phyloP scores from a whole-genome alignment of 305 asterid species.

The Solanum aculeatissimum region DNA sequence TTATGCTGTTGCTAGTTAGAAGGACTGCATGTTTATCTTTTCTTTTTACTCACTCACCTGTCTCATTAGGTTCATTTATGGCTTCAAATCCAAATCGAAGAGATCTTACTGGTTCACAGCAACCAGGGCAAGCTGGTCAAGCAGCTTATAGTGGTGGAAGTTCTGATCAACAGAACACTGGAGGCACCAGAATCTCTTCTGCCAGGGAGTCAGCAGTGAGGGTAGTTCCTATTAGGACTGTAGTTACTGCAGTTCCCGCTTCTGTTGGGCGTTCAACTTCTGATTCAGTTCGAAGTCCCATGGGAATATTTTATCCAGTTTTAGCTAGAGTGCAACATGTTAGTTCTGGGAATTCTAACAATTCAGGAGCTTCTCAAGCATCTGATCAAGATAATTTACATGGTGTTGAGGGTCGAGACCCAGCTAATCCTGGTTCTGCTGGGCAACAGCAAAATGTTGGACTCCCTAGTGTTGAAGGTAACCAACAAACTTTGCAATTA shows the following conservation, averaged over 20 bases:
- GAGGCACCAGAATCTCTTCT: constrained; percentile 22
- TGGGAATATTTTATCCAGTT: constrained; percentile 72
- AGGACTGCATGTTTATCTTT: neutral
- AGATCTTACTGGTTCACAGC: constrained; percentile 40
- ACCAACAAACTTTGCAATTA: neutral
- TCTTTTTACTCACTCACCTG: constrained; percentile 1
- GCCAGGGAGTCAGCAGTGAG: constrained; percentile 40
- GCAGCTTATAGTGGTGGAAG: constrained; percentile 23
- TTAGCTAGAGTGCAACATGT: constrained; percentile 61
- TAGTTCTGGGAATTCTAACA: constrained; percentile 24
- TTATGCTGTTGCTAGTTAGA: neutral
- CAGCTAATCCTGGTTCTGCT: constrained; percentile 23
- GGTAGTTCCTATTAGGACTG: constrained; percentile 57
- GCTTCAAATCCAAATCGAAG: constrained; percentile 36
- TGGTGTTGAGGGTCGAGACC: constrained; percentile 19
- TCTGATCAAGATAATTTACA: constrained; percentile 27
- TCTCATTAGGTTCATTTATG: constrained; percentile 41
- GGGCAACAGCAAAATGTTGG: constrained; percentile 25
- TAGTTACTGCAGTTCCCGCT: constrained; percentile 49
- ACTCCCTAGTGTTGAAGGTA: constrained; percentile 32
- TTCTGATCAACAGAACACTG: constrained; percentile 33
- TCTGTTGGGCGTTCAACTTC: constrained; percentile 29
- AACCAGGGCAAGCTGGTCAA: constrained; percentile 41
- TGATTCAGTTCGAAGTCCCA: constrained; percentile 50
- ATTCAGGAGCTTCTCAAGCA: constrained; percentile 36